A percentile compares a stretch with the other conserved stretches of the same genome.
Evolutionary conservation across 179 eudicot species (phyloP).

Genomic region (Spergularia azorica): DNA sequence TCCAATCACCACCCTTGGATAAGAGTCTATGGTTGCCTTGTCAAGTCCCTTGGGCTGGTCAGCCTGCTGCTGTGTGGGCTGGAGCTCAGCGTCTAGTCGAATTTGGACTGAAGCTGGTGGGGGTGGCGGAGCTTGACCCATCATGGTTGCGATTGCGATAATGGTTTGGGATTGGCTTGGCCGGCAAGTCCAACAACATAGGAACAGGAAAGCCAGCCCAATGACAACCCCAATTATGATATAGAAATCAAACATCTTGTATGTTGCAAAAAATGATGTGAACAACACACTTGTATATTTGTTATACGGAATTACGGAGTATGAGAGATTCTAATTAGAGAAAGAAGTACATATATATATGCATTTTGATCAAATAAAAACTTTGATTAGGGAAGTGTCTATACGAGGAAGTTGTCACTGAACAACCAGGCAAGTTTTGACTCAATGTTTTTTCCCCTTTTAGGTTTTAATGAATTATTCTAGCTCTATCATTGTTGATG

Average conservation of each 20-base stretch:
- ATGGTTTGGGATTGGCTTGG: background rate
- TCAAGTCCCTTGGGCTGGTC: background rate
- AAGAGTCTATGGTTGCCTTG: background rate
- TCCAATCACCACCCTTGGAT: conserved; percentile 10
- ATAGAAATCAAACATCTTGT: background rate
- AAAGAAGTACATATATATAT: too few species aligned
- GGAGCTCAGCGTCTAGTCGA: background rate
- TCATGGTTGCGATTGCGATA: background rate
- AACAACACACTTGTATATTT: too few species aligned
- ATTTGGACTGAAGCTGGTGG: background rate
- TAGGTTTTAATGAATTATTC: too few species aligned
- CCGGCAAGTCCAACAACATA: background rate
- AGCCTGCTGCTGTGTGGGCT: background rate
- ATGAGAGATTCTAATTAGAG: too few species aligned
- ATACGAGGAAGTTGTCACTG: too few species aligned
- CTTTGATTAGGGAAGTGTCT: too few species aligned
- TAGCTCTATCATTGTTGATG: too few species aligned
- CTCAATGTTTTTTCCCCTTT: too few species aligned
- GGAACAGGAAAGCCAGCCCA: background rate
- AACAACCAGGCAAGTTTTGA: too few species aligned
- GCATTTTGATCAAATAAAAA: too few species aligned
- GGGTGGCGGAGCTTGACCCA: background rate
- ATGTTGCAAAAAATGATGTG: too few species aligned
- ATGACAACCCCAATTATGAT: background rate
- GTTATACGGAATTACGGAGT: too few species aligned